A percentile compares a stretch with the other conserved stretches of the same genome.
Conservation (phyloP, 331 rosid genomes). For the Prunus yedoensis region DNA sequence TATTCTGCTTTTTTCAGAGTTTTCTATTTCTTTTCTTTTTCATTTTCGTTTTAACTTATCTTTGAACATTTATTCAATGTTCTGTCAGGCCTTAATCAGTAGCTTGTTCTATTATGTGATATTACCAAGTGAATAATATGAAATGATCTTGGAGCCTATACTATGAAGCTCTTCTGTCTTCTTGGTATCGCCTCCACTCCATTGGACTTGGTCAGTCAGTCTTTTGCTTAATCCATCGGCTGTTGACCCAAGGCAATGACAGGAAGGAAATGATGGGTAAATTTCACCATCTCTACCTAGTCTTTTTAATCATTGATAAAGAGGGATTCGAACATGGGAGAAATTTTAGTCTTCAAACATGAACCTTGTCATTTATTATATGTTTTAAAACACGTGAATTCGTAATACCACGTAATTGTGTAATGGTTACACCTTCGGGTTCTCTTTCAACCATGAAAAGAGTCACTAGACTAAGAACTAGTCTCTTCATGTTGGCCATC, state of each 20-base stretch:
- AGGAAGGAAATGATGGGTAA: background rate
- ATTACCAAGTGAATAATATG: background rate
- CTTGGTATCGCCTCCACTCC: background rate
- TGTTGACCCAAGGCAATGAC: background rate
- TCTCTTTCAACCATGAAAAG: too few species aligned
- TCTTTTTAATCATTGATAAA: too few species aligned
- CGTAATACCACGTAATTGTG: too few species aligned
- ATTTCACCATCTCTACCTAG: background rate
- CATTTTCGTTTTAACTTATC: background rate
- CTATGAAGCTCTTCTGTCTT: background rate
- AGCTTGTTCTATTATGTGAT: slow-evolving; percentile 10
- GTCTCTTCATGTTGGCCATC: too few species aligned
- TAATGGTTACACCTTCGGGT: too few species aligned
- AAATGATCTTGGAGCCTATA: background rate
- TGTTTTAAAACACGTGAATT: too few species aligned
- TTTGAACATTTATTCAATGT: slow-evolving; percentile 10
- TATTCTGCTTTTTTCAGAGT: background rate
- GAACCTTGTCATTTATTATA: too few species aligned
- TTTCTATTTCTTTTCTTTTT: background rate
- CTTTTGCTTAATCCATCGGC: background rate
- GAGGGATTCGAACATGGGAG: too few species aligned
- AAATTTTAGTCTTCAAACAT: too few species aligned
- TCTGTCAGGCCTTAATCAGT: slow-evolving; percentile 10
- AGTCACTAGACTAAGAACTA: too few species aligned
- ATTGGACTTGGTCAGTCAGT: background rate